Base-by-base conservation (phyloP, 2,329 filamentous ascomycete genomes). In the Paecilomyces niveus region DNA sequence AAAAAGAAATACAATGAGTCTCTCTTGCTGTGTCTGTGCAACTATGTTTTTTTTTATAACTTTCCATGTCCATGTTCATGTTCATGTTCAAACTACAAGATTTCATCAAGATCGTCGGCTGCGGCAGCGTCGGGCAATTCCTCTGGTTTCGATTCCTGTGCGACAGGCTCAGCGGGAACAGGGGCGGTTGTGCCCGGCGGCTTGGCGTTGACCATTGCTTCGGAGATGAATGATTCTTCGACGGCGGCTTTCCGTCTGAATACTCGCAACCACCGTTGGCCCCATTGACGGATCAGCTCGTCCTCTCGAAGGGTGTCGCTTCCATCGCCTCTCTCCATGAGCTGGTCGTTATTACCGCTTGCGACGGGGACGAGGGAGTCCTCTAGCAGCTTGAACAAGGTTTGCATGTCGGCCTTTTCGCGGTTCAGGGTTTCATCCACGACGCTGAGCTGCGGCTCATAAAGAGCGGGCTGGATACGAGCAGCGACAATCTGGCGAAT, bases 201-300 rank as follows among this genome's bases (percentile, higher is more conserved):
- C 18, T 71, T 74, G 10, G 81, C 79, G 59, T 76, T 75, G 3
- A 80, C 75, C 55, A 83, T 78, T 18, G 79, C 78, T 65, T 86
- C 85, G 10, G 79, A 78, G 18, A 86, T 82, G 60, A 85, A 81
- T 0, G 89, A 83, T 75, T 97, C 92, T 76, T 97, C 92, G 13
- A 97, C 90, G 2, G 89, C 90, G 13, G 85, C 84, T 74, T 91
- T 89, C 51, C 94, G 82, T 67, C 86, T 80, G 73, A 96, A 97
- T 1, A 94, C 91, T 32, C 90, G 83, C 62, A 90, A 78, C 94
- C 94, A 99, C 54, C 92, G 84, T 69, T 85, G 83, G 0, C 89
- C 92, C 94, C 94, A 97, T 55, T 84, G 82, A 62, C 83, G 83
- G 58, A 96, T 83, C 63, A 92, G 78, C 60, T 82, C 82, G 64